These are phyloP conservation scores for Aspergillus cavernicola DNA, from an alignment of 495 filamentous ascomycete species.

Conservation along the genomic window DNA sequence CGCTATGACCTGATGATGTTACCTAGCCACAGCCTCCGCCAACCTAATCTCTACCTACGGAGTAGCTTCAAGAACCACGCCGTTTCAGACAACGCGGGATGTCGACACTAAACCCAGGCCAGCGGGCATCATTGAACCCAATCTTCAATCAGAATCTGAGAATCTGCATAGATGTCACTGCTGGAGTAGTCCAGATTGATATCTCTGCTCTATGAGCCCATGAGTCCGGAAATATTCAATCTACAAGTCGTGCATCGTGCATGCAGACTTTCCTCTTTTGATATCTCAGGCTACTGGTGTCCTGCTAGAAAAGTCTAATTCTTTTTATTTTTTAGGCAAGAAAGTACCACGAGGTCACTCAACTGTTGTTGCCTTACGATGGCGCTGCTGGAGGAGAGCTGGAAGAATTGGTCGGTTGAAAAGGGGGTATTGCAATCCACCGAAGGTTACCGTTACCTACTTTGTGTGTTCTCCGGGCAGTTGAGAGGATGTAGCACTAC, in stretches of 20 bases:
- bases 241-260: neutral
- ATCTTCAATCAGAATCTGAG: neutral
- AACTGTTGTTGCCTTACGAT: neutral
- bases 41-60: neutral
- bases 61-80: neutral
- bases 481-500: neutral
- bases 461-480: neutral
- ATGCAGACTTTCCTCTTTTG: conserved; percentile 10
- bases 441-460: neutral
- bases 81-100: neutral
- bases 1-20: neutral
- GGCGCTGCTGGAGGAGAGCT: neutral
- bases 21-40: neutral
- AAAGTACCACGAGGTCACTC: neutral
- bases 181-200: neutral
- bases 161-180: no score
- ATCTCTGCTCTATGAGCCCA: neutral
- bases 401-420: neutral
- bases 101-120: neutral
- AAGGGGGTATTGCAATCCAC: conserved; percentile 1
- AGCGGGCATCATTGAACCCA: no score
- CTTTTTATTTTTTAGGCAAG: neutral
- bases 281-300: neutral
- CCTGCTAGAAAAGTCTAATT: conserved; percentile 13
- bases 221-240: neutral